Evolutionary conservation across 2,329 filamentous ascomycete species (phyloP).

Genomic region (Hymenoscyphus fraxineus): DNA sequence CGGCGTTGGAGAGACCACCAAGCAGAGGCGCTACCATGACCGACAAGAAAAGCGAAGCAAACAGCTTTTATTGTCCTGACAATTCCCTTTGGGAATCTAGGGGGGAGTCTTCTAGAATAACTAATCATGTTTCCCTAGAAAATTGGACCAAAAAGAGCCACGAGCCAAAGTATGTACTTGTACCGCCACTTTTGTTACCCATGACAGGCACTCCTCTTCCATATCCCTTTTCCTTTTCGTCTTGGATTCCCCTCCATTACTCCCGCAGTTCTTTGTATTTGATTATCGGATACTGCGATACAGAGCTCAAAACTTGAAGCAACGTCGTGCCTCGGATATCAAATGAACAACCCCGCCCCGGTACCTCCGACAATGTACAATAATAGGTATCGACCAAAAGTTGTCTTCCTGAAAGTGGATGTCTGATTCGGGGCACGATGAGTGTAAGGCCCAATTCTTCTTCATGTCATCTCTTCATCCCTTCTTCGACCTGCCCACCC

Average conservation of each 20-base stretch:
- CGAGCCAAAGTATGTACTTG: too few species aligned
- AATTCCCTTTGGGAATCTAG: too few species aligned
- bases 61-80: too few species aligned
- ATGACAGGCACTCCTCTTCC: not conserved
- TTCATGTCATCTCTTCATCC: slow-evolving; percentile 23
- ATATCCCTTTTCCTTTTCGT: not conserved
- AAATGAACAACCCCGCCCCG: not conserved
- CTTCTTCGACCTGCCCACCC: slow-evolving; percentile 44
- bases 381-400: not conserved
- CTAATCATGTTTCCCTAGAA: too few species aligned
- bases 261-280: not conserved
- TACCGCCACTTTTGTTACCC: too few species aligned
- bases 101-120: too few species aligned
- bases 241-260: not conserved
- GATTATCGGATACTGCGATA: not conserved
- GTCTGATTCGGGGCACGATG: not conserved
- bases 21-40: not conserved
- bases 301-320: not conserved
- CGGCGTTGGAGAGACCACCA: not conserved
- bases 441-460: not conserved
- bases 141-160: too few species aligned
- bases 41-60: too few species aligned
- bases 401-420: not conserved
- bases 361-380: not conserved
- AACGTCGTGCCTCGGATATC: not conserved